A percentile compares a stretch with the other conserved stretches of the same genome.
Evolutionary conservation across 768 basidiomycete genomes (phyloP).

Genomic region (Psilocybe tampanensis): DNA sequence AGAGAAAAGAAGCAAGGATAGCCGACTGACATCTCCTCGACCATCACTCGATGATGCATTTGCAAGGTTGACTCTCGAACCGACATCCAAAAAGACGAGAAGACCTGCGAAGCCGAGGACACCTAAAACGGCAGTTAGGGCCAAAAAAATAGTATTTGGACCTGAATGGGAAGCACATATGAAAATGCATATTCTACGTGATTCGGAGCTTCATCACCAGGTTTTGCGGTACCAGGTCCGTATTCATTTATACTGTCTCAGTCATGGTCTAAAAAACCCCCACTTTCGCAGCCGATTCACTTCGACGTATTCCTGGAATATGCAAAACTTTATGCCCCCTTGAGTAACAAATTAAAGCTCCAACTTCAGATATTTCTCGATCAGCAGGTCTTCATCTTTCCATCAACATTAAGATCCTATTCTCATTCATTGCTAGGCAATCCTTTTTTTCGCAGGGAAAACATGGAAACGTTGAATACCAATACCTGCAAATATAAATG

Average conservation of each 20-base stretch:
- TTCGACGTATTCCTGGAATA: conserved; percentile 54
- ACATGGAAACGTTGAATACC: neutral
- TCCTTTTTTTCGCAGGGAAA: conserved; percentile 49
- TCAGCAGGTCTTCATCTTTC: conserved; percentile 41
- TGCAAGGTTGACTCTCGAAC: neutral
- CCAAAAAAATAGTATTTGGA: conserved; percentile 26
- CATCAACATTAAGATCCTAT: neutral
- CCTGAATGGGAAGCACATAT: conserved; percentile 46
- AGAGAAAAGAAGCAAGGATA: neutral
- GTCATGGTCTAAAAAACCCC: neutral
- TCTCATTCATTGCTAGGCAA: conserved; percentile 40
- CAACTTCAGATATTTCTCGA: conserved; percentile 57
- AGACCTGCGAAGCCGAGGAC: conserved; percentile 5
- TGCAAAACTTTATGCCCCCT: conserved; percentile 33
- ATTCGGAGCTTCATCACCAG: conserved; percentile 51
- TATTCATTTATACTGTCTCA: neutral
- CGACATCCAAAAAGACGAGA: neutral
- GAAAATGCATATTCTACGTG: conserved; percentile 41
- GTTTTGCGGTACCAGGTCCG: conserved; percentile 70
- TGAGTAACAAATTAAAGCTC: conserved; percentile 33
- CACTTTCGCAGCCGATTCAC: conserved; percentile 55
- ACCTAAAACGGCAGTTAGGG: conserved; percentile 5
- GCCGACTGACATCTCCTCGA: neutral
- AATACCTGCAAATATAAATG: neutral
- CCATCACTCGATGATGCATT: neutral